Percentiles rank a stretch among this genome's conserved stretches.
phyloP scores from a whole-genome alignment of 805 yeast species.

The Sugiyamaella smithiae region DNA sequence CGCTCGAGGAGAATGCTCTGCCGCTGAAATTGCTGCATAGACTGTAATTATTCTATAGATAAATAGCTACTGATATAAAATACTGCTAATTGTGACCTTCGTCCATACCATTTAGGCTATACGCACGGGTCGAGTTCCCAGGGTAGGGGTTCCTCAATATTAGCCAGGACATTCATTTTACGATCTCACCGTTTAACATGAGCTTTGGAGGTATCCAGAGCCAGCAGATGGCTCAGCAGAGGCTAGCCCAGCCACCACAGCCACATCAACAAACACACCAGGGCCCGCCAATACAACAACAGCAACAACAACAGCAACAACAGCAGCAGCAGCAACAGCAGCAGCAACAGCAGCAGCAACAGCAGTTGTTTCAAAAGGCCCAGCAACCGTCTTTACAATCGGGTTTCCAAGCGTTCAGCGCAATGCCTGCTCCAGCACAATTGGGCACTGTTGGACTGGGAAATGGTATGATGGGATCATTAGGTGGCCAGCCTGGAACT shows the following conservation, averaged over 20 bases:
- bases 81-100: too few species aligned
- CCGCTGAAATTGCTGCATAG: slow-evolving; percentile 1
- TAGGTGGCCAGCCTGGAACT: background rate
- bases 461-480: slow-evolving; percentile 25
- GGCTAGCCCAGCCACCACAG: background rate
- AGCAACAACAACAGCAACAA: too few species aligned
- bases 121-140: too few species aligned
- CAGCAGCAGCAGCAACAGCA: too few species aligned
- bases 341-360: slow-evolving; percentile 27
- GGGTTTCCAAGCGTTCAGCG: slow-evolving; percentile 17
- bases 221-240: background rate
- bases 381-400: slow-evolving; percentile 22
- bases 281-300: too few species aligned
- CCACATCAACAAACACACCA: too few species aligned
- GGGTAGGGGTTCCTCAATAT: too few species aligned
- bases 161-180: too few species aligned
- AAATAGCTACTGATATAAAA: too few species aligned
- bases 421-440: slow-evolving; percentile 27
- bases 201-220: background rate
- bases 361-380: slow-evolving; percentile 20
- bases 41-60: too few species aligned
- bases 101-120: too few species aligned
- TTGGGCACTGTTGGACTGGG: slow-evolving; percentile 10
- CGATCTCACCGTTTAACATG: too few species aligned
- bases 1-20: slow-evolving; percentile 25